These are phyloP conservation scores for Alternaria burnsii DNA, from an alignment of 2,329 filamentous ascomycete species.

Conservation along the genomic window DNA sequence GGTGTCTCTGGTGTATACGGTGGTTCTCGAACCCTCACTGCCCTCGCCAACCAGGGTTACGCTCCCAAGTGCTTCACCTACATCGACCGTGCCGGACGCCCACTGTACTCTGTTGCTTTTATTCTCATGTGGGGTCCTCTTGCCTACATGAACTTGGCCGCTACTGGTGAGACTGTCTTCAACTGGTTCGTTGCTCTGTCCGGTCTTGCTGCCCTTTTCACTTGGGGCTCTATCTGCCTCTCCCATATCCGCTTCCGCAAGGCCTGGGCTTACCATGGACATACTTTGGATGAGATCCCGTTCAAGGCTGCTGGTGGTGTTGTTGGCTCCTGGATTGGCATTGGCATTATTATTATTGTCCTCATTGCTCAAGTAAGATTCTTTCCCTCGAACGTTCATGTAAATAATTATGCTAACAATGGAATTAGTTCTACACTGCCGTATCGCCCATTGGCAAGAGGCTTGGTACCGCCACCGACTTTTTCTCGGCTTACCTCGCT, in stretches of 20 bases:
- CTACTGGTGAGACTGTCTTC: slow-evolving; percentile 66
- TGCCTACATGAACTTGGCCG: slow-evolving; percentile 68
- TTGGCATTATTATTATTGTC: slow-evolving; percentile 51
- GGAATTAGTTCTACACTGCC: slow-evolving; percentile 52
- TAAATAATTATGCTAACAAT: slow-evolving; percentile 9
- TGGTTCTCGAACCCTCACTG: slow-evolving; percentile 65
- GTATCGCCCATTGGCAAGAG: slow-evolving; percentile 41
- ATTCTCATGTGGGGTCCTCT: slow-evolving; percentile 76
- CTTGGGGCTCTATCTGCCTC: slow-evolving; percentile 86
- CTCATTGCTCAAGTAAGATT: slow-evolving; percentile 51
- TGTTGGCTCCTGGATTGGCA: slow-evolving; percentile 52
- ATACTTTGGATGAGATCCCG: slow-evolving; percentile 56
- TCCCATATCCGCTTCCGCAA: slow-evolving; percentile 89
- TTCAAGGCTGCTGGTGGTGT: slow-evolving; percentile 54
- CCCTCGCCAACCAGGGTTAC: slow-evolving; percentile 65
- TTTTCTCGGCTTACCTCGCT: slow-evolving; percentile 60
- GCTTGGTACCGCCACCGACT: slow-evolving; percentile 49
- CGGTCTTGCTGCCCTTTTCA: slow-evolving; percentile 77
- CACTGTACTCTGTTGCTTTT: slow-evolving; percentile 74
- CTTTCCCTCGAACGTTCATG: background rate
- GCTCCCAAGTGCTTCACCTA: slow-evolving; percentile 80
- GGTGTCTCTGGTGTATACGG: slow-evolving; percentile 68
- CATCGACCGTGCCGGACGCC: slow-evolving; percentile 83
- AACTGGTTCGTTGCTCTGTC: slow-evolving; percentile 82
- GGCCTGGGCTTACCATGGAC: slow-evolving; percentile 50